These are phyloP conservation scores for Scutellaria galericulata DNA, from an alignment of 257 asterid genomes.

Conservation along the genomic window DNA sequence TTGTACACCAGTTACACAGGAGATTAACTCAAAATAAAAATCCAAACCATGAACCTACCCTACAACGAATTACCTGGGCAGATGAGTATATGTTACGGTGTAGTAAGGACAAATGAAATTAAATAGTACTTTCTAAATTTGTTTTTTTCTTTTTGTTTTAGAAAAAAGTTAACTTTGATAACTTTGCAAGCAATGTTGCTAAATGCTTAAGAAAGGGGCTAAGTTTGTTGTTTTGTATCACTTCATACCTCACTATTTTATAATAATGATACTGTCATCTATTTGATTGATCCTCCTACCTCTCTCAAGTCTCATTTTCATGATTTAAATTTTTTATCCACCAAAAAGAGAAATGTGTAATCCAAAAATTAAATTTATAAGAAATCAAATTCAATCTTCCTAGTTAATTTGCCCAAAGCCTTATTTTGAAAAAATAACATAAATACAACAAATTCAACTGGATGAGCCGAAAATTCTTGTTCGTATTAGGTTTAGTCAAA, in stretches of 20 bases:
- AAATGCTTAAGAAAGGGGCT: conserved; percentile 29
- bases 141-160: not conserved
- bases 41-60: conserved; percentile 11
- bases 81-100: conserved; percentile 12
- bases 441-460: not conserved
- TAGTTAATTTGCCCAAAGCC: not conserved
- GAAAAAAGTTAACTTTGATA: not conserved
- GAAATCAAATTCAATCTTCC: not conserved
- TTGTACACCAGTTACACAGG: too few species aligned
- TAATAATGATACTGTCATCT: too few species aligned
- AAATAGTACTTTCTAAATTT: too few species aligned
- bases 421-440: not conserved
- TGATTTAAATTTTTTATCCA: conserved; percentile 30
- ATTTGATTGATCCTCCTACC: not conserved
- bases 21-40: not conserved
- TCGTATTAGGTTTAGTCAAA: conserved; percentile 12
- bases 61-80: conserved; percentile 5
- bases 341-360: not conserved
- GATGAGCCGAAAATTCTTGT: not conserved
- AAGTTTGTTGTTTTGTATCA: conserved; percentile 28
- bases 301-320: conserved; percentile 18
- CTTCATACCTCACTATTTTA: conserved; percentile 11
- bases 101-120: too few species aligned
- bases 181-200: conserved; percentile 10
- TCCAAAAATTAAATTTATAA: not conserved